Evolutionary conservation across 805 yeast genomes (phyloP).

Genomic region (Diddensiella transvaalensis): DNA sequence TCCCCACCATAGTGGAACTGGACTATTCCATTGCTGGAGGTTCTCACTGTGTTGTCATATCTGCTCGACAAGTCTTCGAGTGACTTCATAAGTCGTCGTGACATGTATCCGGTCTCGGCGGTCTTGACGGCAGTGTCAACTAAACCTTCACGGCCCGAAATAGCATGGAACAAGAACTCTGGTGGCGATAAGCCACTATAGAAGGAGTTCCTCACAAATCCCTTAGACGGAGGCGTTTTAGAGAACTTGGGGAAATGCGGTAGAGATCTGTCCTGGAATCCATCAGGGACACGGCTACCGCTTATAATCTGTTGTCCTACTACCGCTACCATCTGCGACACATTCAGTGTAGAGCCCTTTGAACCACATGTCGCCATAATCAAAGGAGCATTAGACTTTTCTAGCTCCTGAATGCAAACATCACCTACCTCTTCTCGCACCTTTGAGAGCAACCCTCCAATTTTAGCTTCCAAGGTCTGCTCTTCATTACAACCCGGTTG

Average conservation of each 20-base stretch:
- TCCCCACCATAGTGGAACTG: conserved; percentile 99
- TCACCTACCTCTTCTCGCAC: conserved; percentile 99
- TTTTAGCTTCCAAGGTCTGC: conserved; percentile 95
- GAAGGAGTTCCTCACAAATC: conserved; percentile 95
- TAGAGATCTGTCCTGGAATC: conserved; percentile 97
- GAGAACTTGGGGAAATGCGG: conserved; percentile 97
- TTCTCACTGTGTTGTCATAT: conserved; percentile 92
- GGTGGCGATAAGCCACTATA: conserved; percentile 93
- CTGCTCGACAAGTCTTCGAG: conserved; percentile 91
- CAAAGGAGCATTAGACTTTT: conserved; percentile 87
- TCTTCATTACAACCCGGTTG: conserved; percentile 99
- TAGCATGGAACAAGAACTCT: conserved; percentile 96
- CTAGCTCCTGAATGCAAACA: conserved; percentile 89
- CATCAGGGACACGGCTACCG: conserved; percentile 99
- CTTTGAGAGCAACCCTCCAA: conserved; percentile 91
- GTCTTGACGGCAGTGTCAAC: conserved; percentile 99
- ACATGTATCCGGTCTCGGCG: conserved; percentile 98
- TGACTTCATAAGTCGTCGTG: conserved; percentile 96
- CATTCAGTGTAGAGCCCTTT: conserved; percentile 95
- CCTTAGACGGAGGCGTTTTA: conserved; percentile 96
- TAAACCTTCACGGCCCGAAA: conserved; percentile 98
- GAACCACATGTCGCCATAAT: conserved; percentile 99
- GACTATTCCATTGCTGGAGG: conserved; percentile 92
- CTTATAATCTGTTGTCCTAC: conserved; percentile 99
- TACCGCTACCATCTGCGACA: conserved; percentile 99